Evolutionary conservation across 495 filamentous ascomycete species (phyloP), one percentile per base, ranked within the genome.

Genomic region (Penicillium goetzii): DNA sequence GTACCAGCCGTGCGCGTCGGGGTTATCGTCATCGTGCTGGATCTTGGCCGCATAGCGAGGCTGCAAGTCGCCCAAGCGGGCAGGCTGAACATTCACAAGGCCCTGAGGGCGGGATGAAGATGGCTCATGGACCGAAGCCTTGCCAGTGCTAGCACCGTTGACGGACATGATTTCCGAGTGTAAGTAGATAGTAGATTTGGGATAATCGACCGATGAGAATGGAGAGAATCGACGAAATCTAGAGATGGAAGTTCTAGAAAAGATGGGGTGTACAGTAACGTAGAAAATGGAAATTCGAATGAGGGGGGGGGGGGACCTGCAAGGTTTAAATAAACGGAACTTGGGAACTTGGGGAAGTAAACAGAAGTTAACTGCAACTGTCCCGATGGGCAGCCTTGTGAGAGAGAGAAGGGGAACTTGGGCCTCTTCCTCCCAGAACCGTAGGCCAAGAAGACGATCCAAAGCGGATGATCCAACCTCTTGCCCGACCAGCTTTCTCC

Each of bases 1-100:
- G 75, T 97, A 98, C 94, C 93, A 97, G 72, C 92, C 90, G 72
- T 93, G 89, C 19, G 84, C 83, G 56, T 85, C 85, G 38, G 84
- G 86, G 68, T 96, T 90, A 12, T 86, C 81, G 21, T 72, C 75
- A 43, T 89, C 86, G 57, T 87, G 86, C 50, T 90, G 76, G 63
- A 97, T 84, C 56, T 82, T 83, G 57, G 88, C 83, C 4, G 95
- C 95, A 77, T 99, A 99, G 67, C 85, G 89, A 32, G 90, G 90
- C 76, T 99, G 95, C 8, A 99, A 82, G 68, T 98, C 95, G 62
- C 89, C 90, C 58, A 86, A 79, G 28, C 86, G 85, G 5, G 94
- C 90, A 36, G 92, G 94, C 69, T 95, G 85, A 38, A 98, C 92
- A 12, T 85, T 83, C 75, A 97, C 89, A 67, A 90, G 67, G 28